Percentiles rank a stretch among this genome's conserved stretches.
Conservation (phyloP, 306 rosid genomes). For the cucumber (Cucumis sativus) region Cucumber_9930_V3 NC_026657.2:39179001-39179500, state of each 20-base stretch:
- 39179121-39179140: neutral
- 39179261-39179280: slow-evolving; percentile 95
- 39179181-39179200: slow-evolving; percentile 55
- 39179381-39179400: neutral
- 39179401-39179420: neutral
- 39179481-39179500: neutral
- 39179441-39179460: neutral
- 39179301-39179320: slow-evolving; percentile 3
- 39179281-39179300: slow-evolving; percentile 66
- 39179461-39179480: neutral
- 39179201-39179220: slow-evolving; percentile 88
- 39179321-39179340: neutral
- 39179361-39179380: neutral
- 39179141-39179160: neutral
- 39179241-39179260: slow-evolving; percentile 95
- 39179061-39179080: neutral
- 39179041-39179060: neutral
- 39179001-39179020: neutral
- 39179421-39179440: neutral
- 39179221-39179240: slow-evolving; percentile 87
- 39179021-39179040: neutral
- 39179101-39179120: neutral
- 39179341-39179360: neutral
- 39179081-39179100: neutral
- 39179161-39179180: slow-evolving; percentile 40